Percentiles rank a stretch among this genome's conserved stretches.
Conservation (phyloP, 441 rosid genomes). For the Kokia cookei region DNA sequence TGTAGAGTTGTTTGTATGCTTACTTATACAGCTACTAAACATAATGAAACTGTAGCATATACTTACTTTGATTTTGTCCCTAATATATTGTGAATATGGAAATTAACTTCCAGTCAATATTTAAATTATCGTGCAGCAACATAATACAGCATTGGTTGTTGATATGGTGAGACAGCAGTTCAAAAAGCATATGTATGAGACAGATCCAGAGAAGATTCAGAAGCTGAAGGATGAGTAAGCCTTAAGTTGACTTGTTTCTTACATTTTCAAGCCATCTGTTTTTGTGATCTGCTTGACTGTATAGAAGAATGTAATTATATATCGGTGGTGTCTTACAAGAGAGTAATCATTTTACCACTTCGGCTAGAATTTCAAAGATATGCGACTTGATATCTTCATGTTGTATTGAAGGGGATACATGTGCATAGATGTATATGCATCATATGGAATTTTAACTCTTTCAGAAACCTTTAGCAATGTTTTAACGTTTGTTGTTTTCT, state of each 20-base stretch:
- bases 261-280: neutral
- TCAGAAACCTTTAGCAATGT: neutral
- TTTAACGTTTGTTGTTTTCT: neutral
- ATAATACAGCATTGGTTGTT: slow-evolving; percentile 73
- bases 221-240: slow-evolving; percentile 93
- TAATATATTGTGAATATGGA: neutral
- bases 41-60: neutral
- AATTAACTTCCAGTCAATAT: slow-evolving; percentile 1
- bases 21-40: neutral
- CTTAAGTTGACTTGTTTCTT: neutral
- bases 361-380: neutral
- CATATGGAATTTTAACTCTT: neutral
- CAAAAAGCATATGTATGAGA: slow-evolving; percentile 74
- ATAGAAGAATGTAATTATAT: neutral
- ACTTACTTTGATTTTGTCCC: neutral
- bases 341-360: neutral
- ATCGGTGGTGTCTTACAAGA: neutral
- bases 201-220: slow-evolving; percentile 85
- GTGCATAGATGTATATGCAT: neutral
- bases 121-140: slow-evolving; percentile 51
- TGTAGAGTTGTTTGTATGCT: neutral
- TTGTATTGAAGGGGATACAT: neutral
- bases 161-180: slow-evolving; percentile 88
- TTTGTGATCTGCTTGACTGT: neutral
- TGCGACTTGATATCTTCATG: neutral